These are phyloP conservation scores for Sphaerulina vaccinii DNA, from an alignment of 2,329 filamentous ascomycete species.

Conservation along the genomic window DNA sequence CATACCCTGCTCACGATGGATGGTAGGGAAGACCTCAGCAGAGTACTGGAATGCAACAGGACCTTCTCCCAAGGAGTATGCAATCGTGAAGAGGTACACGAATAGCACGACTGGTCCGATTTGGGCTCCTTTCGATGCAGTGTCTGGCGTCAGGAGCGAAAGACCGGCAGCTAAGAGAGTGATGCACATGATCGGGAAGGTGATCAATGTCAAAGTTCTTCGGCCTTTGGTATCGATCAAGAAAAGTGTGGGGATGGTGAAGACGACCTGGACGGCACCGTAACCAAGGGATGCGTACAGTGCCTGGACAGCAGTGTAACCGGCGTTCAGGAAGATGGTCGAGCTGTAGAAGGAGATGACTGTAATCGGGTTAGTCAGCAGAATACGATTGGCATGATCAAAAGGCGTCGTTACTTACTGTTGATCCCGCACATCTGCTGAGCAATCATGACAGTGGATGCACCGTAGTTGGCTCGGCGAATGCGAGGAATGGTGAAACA, in stretches of 20 bases:
- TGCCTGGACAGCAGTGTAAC: conserved; percentile 39
- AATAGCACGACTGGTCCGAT: conserved; percentile 43
- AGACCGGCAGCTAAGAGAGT: conserved; percentile 52
- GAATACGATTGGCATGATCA: not conserved
- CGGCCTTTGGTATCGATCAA: conserved; percentile 49
- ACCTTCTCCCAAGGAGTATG: conserved; percentile 49
- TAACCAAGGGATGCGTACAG: conserved; percentile 46
- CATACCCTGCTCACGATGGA: conserved; percentile 44
- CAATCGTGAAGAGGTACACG: conserved; percentile 54
- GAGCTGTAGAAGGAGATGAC: conserved; percentile 42
- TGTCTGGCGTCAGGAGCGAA: conserved; percentile 37
- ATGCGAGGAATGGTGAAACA: conserved; percentile 51
- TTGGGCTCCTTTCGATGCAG: conserved; percentile 31
- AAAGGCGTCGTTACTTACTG: conserved; percentile 21
- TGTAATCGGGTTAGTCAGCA: conserved; percentile 13
- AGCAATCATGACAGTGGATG: conserved; percentile 39
- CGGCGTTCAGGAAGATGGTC: conserved; percentile 39
- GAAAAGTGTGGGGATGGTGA: conserved; percentile 47
- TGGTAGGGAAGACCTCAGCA: conserved; percentile 49
- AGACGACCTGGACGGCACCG: conserved; percentile 47
- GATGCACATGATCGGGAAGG: conserved; percentile 50
- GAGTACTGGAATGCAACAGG: conserved; percentile 45
- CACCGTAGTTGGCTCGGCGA: conserved; percentile 42
- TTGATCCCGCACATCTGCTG: conserved; percentile 40
- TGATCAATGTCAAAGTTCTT: conserved; percentile 41